Conservation (phyloP, 768 basidiomycete genomes). For the Suillus tomentosus region DNA sequence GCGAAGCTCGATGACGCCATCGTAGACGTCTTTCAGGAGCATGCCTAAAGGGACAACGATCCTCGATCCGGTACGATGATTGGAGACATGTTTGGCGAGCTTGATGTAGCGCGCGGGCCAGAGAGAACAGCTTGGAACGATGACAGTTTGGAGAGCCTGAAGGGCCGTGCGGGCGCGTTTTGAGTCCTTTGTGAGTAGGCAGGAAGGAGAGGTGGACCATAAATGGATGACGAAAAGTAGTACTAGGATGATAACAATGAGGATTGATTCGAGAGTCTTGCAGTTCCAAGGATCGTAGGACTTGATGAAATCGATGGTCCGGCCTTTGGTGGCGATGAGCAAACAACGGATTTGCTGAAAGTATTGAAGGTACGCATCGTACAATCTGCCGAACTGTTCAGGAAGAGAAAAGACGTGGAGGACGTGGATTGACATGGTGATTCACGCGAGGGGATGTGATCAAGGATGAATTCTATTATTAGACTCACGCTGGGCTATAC, state of each 20-base stretch:
- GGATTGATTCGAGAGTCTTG: too few species aligned
- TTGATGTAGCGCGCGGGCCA: slow-evolving; percentile 43
- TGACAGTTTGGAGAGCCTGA: slow-evolving; percentile 41
- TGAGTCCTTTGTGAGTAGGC: slow-evolving; percentile 15
- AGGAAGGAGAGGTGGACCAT: not conserved
- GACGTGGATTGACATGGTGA: not conserved
- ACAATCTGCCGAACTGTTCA: not conserved
- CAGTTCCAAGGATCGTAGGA: not conserved
- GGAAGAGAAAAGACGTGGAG: not conserved
- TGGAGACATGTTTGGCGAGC: slow-evolving; percentile 27
- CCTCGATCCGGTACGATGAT: slow-evolving; percentile 18
- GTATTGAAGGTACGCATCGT: not conserved
- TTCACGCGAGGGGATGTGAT: too few species aligned
- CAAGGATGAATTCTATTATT: too few species aligned
- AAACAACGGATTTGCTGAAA: not conserved
- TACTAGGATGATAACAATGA: not conserved
- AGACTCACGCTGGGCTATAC: too few species aligned
- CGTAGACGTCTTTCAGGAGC: slow-evolving; percentile 38
- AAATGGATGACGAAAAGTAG: not conserved
- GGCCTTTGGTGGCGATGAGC: not conserved
- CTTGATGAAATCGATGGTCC: not conserved
- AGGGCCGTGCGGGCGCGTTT: slow-evolving; percentile 24
- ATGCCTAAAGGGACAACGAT: slow-evolving; percentile 36
- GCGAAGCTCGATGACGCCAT: slow-evolving; percentile 48
- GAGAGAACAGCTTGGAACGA: slow-evolving; percentile 47